phyloP scores from a whole-genome alignment of 768 basidiomycete species.

The Russula foetens region DNA sequence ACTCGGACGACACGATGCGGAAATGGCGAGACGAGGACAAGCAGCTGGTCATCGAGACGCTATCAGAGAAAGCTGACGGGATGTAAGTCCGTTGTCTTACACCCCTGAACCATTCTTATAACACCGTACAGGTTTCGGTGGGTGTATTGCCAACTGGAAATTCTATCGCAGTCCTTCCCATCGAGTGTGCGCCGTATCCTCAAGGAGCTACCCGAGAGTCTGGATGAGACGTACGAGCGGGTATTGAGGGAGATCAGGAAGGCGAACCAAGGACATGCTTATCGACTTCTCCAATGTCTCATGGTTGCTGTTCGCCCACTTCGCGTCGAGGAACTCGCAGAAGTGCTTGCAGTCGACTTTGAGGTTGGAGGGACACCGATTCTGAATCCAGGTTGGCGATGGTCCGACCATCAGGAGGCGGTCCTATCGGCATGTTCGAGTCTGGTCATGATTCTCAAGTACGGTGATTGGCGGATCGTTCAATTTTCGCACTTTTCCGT shows the following conservation, averaged over 20 bases:
- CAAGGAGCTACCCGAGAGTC: not conserved
- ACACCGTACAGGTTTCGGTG: no score
- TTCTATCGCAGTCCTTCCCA: not conserved
- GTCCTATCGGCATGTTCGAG: not conserved
- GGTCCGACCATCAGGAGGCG: not conserved
- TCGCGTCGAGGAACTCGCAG: not conserved
- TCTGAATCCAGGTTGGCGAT: not conserved
- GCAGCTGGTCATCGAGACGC: not conserved
- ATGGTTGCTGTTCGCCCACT: not conserved
- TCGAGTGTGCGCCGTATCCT: not conserved
- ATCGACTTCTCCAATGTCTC: not conserved
- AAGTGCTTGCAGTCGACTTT: not conserved
- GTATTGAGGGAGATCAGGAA: not conserved
- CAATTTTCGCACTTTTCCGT: not conserved
- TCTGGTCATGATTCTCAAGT: not conserved
- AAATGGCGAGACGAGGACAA: not conserved
- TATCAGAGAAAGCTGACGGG: not conserved
- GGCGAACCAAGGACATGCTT: not conserved
- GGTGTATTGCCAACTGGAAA: not conserved
- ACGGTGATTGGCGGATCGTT: not conserved
- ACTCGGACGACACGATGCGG: not conserved
- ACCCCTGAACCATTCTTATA: no score
- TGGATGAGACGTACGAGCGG: not conserved
- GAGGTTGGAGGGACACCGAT: not conserved
- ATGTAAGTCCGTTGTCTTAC: not conserved